Conservation (phyloP, 202 grass and related monocot genomes). For the Schoenoplectus tabernaemontani region DNA sequence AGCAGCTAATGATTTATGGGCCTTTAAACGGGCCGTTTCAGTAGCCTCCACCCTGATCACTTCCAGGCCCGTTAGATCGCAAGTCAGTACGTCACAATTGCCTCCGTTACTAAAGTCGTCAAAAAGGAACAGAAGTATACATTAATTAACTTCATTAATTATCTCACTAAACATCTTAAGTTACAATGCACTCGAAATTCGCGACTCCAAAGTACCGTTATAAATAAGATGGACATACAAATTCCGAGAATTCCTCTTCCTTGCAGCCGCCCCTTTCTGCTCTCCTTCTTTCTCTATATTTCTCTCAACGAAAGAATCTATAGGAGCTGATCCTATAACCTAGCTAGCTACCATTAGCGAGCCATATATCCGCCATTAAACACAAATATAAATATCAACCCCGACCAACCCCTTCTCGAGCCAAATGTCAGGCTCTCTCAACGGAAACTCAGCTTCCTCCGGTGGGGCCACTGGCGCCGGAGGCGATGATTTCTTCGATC, state of each 20-base stretch:
- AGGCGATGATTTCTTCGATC: slow-evolving; percentile 90
- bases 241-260: slow-evolving; percentile 14
- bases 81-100: too few relatives aligned
- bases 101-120: too few relatives aligned
- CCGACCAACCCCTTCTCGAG: background rate
- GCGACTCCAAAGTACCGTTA: background rate
- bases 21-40: too few relatives aligned
- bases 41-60: too few relatives aligned
- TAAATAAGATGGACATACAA: slow-evolving; percentile 21
- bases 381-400: too few relatives aligned
- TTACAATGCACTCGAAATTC: background rate
- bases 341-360: too few relatives aligned
- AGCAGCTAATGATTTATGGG: too few relatives aligned
- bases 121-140: too few relatives aligned
- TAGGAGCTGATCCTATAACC: background rate
- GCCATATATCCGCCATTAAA: background rate
- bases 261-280: background rate
- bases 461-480: slow-evolving; percentile 14
- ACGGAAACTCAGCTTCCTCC: slow-evolving; percentile 14
- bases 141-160: background rate
- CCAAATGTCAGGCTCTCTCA: slow-evolving; percentile 19
- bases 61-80: too few relatives aligned
- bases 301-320: too few relatives aligned
- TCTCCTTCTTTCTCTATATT: too few relatives aligned
- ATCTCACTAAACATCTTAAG: background rate